Conservation (phyloP, 768 basidiomycete genomes). For the Albatrellus ellisii region DNA sequence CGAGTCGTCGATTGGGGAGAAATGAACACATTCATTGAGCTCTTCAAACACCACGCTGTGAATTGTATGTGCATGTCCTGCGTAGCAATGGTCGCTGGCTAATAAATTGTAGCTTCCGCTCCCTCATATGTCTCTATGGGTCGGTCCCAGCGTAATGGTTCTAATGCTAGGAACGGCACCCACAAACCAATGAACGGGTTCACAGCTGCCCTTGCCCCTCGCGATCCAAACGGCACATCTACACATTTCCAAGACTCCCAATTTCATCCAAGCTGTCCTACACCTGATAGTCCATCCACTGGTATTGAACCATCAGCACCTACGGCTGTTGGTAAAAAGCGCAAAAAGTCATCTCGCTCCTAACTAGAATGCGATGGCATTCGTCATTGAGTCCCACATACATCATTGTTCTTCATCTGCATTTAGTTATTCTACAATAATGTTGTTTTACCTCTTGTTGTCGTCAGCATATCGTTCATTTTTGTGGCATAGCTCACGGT, state of each 20-base stretch:
- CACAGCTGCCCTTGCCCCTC: conserved; percentile 1
- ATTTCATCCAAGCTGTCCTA: neutral
- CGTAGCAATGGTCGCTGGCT: neutral
- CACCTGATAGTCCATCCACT: conserved; percentile 3
- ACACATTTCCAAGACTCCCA: too few species aligned
- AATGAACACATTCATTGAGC: conserved; percentile 41
- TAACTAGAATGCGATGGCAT: too few species aligned
- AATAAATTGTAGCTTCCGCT: conserved; percentile 1
- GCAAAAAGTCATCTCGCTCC: conserved; percentile 33
- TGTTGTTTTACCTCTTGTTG: conserved; percentile 4
- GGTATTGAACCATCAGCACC: conserved; percentile 11
- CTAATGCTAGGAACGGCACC: conserved; percentile 1
- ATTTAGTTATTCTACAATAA: conserved; percentile 12
- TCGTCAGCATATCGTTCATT: neutral
- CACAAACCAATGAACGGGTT: conserved; percentile 6
- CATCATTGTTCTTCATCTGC: conserved; percentile 7
- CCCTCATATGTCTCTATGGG: conserved; percentile 1
- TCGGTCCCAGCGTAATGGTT: neutral
- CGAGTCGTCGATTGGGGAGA: conserved; percentile 37
- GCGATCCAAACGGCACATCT: conserved; percentile 6
- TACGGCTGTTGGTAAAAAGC: conserved; percentile 34
- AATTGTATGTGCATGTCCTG: conserved; percentile 20
- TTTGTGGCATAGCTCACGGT: conserved; percentile 5
- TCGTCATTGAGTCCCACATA: neutral
- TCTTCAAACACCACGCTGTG: conserved; percentile 46